Percentiles rank a stretch among this genome's conserved stretches.
phyloP scores from a whole-genome alignment of 768 basidiomycete species.

The Russula vinacea region DNA sequence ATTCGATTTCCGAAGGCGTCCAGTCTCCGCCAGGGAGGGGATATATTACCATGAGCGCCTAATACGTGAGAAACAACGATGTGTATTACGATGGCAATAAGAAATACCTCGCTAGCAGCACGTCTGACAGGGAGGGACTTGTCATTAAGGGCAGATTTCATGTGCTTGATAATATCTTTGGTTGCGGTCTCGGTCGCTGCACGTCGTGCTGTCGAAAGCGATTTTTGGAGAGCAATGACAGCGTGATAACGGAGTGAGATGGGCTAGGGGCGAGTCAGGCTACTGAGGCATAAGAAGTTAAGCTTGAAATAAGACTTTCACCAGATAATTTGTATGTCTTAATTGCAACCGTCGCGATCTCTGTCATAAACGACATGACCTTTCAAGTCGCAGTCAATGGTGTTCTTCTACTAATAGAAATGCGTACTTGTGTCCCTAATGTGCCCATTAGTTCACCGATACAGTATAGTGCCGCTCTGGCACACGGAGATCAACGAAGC shows the following conservation, averaged over 20 bases:
- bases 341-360: slow-evolving; percentile 63
- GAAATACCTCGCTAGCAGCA: slow-evolving; percentile 67
- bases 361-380: slow-evolving; percentile 95
- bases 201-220: slow-evolving; percentile 74
- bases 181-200: slow-evolving; percentile 74
- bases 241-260: slow-evolving; percentile 82
- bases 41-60: slow-evolving; percentile 60
- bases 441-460: slow-evolving; percentile 85
- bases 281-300: background rate
- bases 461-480: slow-evolving; percentile 78
- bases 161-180: slow-evolving; percentile 84
- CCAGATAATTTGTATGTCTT: slow-evolving; percentile 70
- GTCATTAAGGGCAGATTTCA: slow-evolving; percentile 70
- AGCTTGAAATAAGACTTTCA: slow-evolving; percentile 45
- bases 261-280: slow-evolving; percentile 46
- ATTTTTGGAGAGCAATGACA: slow-evolving; percentile 70
- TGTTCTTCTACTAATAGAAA: background rate
- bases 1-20: slow-evolving; percentile 70
- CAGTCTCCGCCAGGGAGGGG: slow-evolving; percentile 54
- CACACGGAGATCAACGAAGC: slow-evolving; percentile 4
- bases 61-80: slow-evolving; percentile 29
- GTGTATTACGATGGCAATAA: background rate
- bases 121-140: slow-evolving; percentile 84
- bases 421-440: slow-evolving; percentile 77
- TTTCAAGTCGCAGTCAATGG: slow-evolving; percentile 36